Evolutionary conservation across 1,284 basidiomycete genomes (phyloP).

Genomic region (Austroboletus novae-zelandiae): DNA sequence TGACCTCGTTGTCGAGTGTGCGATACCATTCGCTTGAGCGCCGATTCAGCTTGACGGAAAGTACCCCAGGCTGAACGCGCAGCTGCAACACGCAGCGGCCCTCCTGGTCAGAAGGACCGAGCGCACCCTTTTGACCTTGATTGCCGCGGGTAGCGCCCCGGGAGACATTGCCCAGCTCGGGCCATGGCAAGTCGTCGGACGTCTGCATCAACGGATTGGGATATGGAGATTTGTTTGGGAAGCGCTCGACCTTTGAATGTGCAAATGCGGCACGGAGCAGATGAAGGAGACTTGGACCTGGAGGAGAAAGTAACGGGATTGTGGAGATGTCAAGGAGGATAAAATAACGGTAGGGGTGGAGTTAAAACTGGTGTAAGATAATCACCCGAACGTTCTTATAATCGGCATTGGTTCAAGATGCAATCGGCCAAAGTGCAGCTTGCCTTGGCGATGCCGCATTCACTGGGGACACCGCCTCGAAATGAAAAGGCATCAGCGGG

Average conservation of each 20-base stretch:
- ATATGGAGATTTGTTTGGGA: neutral
- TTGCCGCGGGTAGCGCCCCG: conserved; percentile 79
- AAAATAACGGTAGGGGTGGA: conserved; percentile 33
- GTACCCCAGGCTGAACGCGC: conserved; percentile 74
- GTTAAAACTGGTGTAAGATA: conserved; percentile 37
- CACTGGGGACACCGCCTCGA: conserved; percentile 31
- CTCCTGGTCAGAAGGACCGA: conserved; percentile 64
- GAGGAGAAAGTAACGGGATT: conserved; percentile 14
- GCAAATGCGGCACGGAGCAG: conserved; percentile 1
- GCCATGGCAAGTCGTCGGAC: conserved; percentile 77
- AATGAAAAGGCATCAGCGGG: conserved; percentile 28
- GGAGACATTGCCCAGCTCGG: conserved; percentile 78
- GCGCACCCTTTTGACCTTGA: conserved; percentile 76
- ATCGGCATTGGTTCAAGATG: conserved; percentile 32
- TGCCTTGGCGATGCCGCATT: conserved; percentile 37
- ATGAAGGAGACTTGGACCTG: conserved; percentile 6
- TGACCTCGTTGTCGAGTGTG: conserved; percentile 70
- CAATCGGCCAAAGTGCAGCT: conserved; percentile 20
- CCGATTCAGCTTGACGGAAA: conserved; percentile 67
- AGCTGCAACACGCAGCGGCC: conserved; percentile 71
- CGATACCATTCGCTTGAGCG: conserved; percentile 79
- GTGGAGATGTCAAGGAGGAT: conserved; percentile 22
- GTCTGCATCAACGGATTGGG: conserved; percentile 48
- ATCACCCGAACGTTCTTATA: conserved; percentile 34
- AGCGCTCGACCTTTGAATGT: neutral